Evolutionary conservation across 2,329 filamentous ascomycete genomes (phyloP).

Genomic region (Hymenoscyphus albidus): DNA sequence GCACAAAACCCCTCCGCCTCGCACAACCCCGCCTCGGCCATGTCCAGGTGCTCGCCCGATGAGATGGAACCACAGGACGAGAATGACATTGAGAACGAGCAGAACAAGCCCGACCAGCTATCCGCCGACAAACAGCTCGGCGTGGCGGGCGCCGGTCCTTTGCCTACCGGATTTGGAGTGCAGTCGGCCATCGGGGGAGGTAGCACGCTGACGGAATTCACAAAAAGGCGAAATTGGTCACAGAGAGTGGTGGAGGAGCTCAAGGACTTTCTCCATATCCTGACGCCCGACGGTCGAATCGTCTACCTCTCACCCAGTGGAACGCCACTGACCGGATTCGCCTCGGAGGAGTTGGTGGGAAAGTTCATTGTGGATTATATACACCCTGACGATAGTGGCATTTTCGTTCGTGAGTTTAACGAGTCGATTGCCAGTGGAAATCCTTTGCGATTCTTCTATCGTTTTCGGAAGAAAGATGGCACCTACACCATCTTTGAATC

Average conservation of each 20-base stretch:
- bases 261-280: conserved; percentile 81
- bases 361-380: conserved; percentile 77
- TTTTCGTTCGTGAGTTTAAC: conserved; percentile 84
- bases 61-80: conserved; percentile 19
- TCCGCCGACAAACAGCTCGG: conserved; percentile 24
- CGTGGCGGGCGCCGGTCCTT: conserved; percentile 32
- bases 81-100: conserved; percentile 16
- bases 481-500: conserved; percentile 80
- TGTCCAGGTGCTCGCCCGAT: conserved; percentile 11
- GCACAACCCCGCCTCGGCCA: conserved; percentile 17
- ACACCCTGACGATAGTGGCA: conserved; percentile 77
- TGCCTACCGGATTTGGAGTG: conserved; percentile 32
- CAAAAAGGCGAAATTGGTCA: conserved; percentile 72
- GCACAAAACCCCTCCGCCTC: conserved; percentile 32
- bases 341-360: conserved; percentile 65
- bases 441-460: conserved; percentile 78
- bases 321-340: conserved; percentile 70
- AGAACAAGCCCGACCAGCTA: conserved; percentile 17
- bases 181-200: conserved; percentile 32
- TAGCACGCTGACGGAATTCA: conserved; percentile 62
- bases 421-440: conserved; percentile 82
- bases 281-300: conserved; percentile 79
- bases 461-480: conserved; percentile 71
- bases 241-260: conserved; percentile 86
- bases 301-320: conserved; percentile 82